Base-by-base conservation (phyloP, 176 grass and related monocot species). In the Saccharum officinarum region DNA sequence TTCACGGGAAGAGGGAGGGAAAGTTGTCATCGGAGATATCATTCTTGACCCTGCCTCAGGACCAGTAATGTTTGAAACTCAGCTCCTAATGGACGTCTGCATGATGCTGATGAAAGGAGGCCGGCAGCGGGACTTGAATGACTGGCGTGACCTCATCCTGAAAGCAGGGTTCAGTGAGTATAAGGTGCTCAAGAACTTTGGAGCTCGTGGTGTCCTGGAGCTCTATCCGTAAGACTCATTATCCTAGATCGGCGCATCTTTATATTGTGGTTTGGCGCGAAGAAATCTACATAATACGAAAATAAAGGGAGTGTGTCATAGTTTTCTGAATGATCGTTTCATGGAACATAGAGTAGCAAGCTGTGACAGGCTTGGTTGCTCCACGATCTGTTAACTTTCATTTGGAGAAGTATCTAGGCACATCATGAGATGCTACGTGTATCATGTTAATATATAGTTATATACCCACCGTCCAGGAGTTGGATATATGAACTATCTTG, bases 111-210 rank as follows among this genome's bases (percentile, higher is more conserved):
- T 69, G 4, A 69, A 71, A 23, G 71, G 39, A 20, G 86, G 81
- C 3, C 61, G 83, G n/a, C 81, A 92, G 16, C 70, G 90, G 6
- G 82, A 85, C 15, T 20, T 85, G 66, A 66, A 69, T 2, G 88
- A 86, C 15, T 90, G 88, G 83, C 30, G 31, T 6, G 57, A 81
- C 2, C 30, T 92, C 30, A 85, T 88, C 67, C 57, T 22, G 3
- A 65, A 82, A 81, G 86, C 82, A 39, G 86, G 82, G 4, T 92
- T 85, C 28, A 82, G 76, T 33, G 67, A 77, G 44, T 92, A 78
- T 23, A 85, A 77, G 59, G 15, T 84, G n/a, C 5, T 76, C 30
- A 52, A 47, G 12, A 83, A n/a, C 3, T 62, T 83, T 23, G 81
- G 81, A n/a, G 82, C 71, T 39, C 71, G 71, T 25, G 82, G 57